phyloP scores from a whole-genome alignment of 306 rosid genomes.

The Dryas alaskensis region DNA sequence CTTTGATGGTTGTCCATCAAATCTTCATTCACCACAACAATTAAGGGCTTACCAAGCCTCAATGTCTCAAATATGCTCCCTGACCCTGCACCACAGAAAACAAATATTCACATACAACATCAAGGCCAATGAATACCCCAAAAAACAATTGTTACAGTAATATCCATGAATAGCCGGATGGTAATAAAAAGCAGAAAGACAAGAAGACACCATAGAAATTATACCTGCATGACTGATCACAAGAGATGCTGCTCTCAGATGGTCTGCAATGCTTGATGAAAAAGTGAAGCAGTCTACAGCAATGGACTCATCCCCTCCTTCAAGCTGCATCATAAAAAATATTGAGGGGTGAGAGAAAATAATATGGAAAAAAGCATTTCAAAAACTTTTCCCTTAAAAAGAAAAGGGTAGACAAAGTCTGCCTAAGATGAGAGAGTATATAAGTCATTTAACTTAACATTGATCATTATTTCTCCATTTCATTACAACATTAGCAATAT shows the following conservation, averaged over 20 bases:
- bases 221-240: slow-evolving; percentile 86
- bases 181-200: background rate
- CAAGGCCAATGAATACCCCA: background rate
- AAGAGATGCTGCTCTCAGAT: slow-evolving; percentile 81
- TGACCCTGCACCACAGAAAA: slow-evolving; percentile 49
- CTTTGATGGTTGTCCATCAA: slow-evolving; percentile 97
- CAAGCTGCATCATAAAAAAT: slow-evolving; percentile 43
- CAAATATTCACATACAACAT: background rate
- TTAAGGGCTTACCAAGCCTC: slow-evolving; percentile 58
- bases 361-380: too few relatives aligned
- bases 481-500: background rate
- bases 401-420: too few relatives aligned
- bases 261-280: slow-evolving; percentile 83
- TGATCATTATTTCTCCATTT: background rate
- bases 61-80: slow-evolving; percentile 87
- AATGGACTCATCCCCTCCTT: slow-evolving; percentile 52
- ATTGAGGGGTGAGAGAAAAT: background rate
- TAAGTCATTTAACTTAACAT: background rate
- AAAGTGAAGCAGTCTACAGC: slow-evolving; percentile 74
- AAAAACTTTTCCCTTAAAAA: too few relatives aligned
- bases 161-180: background rate
- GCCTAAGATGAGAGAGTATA: background rate
- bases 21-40: slow-evolving; percentile 80
- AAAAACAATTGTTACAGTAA: too few relatives aligned
- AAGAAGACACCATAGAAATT: background rate